These are phyloP conservation scores for Hypoxylon subgilvum DNA, from an alignment of 495 filamentous ascomycete species.

Conservation along the genomic window DNA sequence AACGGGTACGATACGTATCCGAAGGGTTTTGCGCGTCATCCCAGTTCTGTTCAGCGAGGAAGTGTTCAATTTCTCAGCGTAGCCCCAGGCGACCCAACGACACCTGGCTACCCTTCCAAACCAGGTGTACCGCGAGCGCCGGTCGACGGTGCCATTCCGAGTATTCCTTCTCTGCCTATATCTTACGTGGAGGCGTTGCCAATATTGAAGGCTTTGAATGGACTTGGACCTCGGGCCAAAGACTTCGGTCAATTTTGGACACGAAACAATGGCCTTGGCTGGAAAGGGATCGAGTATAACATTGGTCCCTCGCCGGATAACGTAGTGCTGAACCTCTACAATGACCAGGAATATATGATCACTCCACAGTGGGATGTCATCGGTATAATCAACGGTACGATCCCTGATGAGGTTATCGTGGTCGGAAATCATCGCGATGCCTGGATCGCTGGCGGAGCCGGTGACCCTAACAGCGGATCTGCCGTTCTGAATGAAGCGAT, in stretches of 20 bases:
- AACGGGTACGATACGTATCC: slow-evolving; percentile 85
- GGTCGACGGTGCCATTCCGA: slow-evolving; percentile 70
- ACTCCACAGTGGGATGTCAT: slow-evolving; percentile 96
- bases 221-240: slow-evolving; percentile 77
- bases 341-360: slow-evolving; percentile 85
- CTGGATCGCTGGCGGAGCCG: slow-evolving; percentile 88
- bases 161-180: slow-evolving; percentile 89
- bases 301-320: slow-evolving; percentile 83
- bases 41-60: slow-evolving; percentile 90
- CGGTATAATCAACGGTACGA: slow-evolving; percentile 89
- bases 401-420: slow-evolving; percentile 80
- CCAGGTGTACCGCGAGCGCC: slow-evolving; percentile 82
- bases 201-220: slow-evolving; percentile 85
- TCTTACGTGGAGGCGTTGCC: slow-evolving; percentile 88
- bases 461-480: slow-evolving; percentile 88
- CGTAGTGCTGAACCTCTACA: slow-evolving; percentile 79
- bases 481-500: slow-evolving; percentile 88
- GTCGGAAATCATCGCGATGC: slow-evolving; percentile 97
- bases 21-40: slow-evolving; percentile 83
- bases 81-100: slow-evolving; percentile 73
- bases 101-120: slow-evolving; percentile 91
- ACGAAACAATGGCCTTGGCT: slow-evolving; percentile 72
- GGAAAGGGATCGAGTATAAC: slow-evolving; percentile 89
- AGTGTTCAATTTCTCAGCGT: slow-evolving; percentile 82
- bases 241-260: slow-evolving; percentile 76